Base-by-base conservation (phyloP, 345 rosid species). In the Lagerstroemia speciosa region DNA sequence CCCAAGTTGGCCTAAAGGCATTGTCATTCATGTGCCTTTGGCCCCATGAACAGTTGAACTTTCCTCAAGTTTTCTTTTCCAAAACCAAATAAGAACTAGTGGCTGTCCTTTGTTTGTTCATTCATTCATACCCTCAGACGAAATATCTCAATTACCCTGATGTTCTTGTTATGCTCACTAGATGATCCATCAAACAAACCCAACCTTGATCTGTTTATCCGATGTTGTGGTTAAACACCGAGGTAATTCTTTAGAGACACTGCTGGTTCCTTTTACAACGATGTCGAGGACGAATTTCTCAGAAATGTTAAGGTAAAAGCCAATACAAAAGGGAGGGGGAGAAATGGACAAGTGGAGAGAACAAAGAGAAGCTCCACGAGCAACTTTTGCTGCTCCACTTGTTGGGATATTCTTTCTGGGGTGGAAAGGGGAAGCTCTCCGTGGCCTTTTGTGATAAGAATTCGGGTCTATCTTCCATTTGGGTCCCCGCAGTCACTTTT, bases 361-460 rank as follows among this genome's bases (percentile, higher is more conserved):
- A 8, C 55, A 48, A 48, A 19, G 3, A 19, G 24, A 48, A 52
- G 29, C 29, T 52, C 29, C 58, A 52, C 24, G 24, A 24, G 2
- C 58, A 52, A 1, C 58, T 52, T 52, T 52, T 52, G 11, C 62
- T 27, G 33, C 62, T 58, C 34, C 29, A 27, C 62, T 24, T n/a
- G 31, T 57, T 9, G 3, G 15, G 32, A 57, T 57, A 31, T 57
- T 57, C 62, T 27, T 57, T 57, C 2, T 57, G 60, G 62, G 62
- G 62, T 58, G 62, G 62, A 58, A 58, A 58, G 62, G 19, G 62
- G 29, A 14, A 58, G 34, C 62, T 58, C 19, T 29, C 29, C 62
- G 12, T 30, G 62, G 20, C 33, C 62, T 14, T 58, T 58, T n/a
- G 33, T 27, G 62, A 58, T 58, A 29, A 27, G 6, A 30, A 58